Conservation (phyloP, 2,329 filamentous ascomycete genomes). For the Tolypocladium inflatum region DNA sequence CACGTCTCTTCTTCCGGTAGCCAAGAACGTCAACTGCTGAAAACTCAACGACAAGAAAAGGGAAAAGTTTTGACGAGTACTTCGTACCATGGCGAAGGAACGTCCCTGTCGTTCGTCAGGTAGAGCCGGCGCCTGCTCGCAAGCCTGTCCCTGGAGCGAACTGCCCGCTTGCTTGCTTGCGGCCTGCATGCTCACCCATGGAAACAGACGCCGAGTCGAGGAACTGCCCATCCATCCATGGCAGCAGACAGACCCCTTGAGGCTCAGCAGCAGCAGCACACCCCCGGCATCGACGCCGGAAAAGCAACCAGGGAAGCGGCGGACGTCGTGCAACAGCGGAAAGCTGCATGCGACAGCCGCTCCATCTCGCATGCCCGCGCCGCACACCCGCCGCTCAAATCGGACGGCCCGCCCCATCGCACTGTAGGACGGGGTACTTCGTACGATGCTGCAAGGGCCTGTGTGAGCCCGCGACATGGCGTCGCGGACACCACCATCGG, state of each 20-base stretch:
- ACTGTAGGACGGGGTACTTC: no score
- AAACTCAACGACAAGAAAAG: no score
- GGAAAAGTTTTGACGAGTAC: no score
- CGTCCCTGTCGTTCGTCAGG: no score
- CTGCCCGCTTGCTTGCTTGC: not conserved
- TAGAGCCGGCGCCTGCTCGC: not conserved
- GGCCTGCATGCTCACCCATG: not conserved
- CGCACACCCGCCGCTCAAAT: not conserved
- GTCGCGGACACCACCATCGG: not conserved
- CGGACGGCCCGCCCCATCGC: not conserved
- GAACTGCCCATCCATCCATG: no score
- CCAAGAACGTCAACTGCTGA: not conserved
- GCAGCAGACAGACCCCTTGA: not conserved
- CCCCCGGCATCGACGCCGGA: not conserved
- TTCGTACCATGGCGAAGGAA: no score
- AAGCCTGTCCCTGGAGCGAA: not conserved
- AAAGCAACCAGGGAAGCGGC: not conserved
- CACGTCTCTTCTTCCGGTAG: not conserved
- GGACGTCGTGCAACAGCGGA: not conserved
- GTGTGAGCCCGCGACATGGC: not conserved
- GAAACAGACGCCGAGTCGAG: not conserved
- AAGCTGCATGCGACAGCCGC: not conserved
- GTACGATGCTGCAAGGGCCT: not conserved
- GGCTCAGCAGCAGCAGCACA: not conserved
- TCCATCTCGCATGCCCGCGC: not conserved